Base-by-base conservation (phyloP, 75 land plant genomes). In the Pinus taeda region DNA sequence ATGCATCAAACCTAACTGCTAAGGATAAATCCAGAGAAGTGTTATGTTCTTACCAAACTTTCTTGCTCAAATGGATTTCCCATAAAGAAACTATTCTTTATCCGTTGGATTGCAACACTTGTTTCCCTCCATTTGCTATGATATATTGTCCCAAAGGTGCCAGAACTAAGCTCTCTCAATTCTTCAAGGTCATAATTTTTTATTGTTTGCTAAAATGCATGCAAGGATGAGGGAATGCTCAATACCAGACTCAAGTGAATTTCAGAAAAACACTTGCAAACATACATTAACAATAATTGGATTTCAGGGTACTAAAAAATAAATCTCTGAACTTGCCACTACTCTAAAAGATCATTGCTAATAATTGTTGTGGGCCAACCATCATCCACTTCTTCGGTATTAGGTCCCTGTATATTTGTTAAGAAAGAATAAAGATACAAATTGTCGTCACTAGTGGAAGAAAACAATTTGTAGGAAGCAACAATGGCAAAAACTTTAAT, bases 81-180 rank as follows among this genome's bases (percentile, higher is more conserved):
- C 63, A 86, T 61, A 74, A 90, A 90, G 80, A 88, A 90, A 70
- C 91, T 86, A 13, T 86, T 80, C 77, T 86, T 90, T 13, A 90
- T 85, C 55, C 92, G 85, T 79, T 90, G 88, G 37, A 90, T 88
- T 53, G 92, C 91, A 59, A 90, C 88, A 84, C 83, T 90, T 57
- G 91, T 78, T 7, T 90, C 92, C 61, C 77, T 76, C 92, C 92
- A 90, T 77, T 86, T 90, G 53, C 92, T 90, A 81, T 90, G 83
- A 60, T 77, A 88, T 13, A 90, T 88, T 62, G 92, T 82, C 24
- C 91, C 91, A 82, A 80, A 90, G 13, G 90, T 90, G 29, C 91
- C 90, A 56, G 92, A 80, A 11, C 92, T 88, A n/a, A 90, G 82
- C 71, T 90, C 91, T 30, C 79, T 67, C 56, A 90, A 76, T 59